These are phyloP conservation scores for Hypomyces rosellus DNA, from an alignment of 2,329 filamentous ascomycete species.

Conservation along the genomic window DNA sequence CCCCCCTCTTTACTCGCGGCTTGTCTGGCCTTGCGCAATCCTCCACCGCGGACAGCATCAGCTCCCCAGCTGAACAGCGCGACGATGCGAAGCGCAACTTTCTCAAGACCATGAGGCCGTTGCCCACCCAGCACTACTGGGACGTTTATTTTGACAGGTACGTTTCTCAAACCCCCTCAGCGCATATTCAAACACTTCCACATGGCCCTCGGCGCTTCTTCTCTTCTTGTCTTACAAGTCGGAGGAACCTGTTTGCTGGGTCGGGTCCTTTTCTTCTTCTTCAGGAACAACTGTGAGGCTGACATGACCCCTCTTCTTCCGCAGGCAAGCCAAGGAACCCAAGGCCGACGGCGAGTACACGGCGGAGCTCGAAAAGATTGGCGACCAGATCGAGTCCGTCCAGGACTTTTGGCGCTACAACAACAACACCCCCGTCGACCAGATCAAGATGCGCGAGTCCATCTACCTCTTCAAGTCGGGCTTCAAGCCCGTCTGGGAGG, in stretches of 20 bases:
- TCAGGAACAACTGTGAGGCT: neutral
- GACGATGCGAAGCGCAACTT: slow-evolving; percentile 81
- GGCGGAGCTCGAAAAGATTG: slow-evolving; percentile 54
- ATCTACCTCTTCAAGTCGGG: slow-evolving; percentile 76
- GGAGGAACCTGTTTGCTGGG: no score
- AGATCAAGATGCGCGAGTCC: slow-evolving; percentile 70
- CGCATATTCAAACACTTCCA: no score
- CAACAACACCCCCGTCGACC: slow-evolving; percentile 72
- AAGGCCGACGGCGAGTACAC: slow-evolving; percentile 43
- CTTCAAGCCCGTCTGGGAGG: slow-evolving; percentile 74
- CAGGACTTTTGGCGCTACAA: slow-evolving; percentile 82
- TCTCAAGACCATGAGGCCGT: slow-evolving; percentile 63
- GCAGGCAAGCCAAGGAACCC: slow-evolving; percentile 40
- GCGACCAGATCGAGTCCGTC: slow-evolving; percentile 64
- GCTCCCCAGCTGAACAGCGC: slow-evolving; percentile 65
- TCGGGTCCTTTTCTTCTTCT: no score
- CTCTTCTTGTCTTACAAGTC: no score
- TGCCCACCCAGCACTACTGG: slow-evolving; percentile 77
- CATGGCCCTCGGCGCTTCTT: no score
- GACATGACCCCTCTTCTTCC: neutral
- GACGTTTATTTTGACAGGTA: slow-evolving; percentile 62
- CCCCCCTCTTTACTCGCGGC: slow-evolving; percentile 55
- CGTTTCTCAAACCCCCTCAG: neutral
- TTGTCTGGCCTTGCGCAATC: slow-evolving; percentile 57
- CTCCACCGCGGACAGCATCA: slow-evolving; percentile 52